Conservation (phyloP, 2,329 filamentous ascomycete genomes). For the Fusarium drepaniforme region DNA sequence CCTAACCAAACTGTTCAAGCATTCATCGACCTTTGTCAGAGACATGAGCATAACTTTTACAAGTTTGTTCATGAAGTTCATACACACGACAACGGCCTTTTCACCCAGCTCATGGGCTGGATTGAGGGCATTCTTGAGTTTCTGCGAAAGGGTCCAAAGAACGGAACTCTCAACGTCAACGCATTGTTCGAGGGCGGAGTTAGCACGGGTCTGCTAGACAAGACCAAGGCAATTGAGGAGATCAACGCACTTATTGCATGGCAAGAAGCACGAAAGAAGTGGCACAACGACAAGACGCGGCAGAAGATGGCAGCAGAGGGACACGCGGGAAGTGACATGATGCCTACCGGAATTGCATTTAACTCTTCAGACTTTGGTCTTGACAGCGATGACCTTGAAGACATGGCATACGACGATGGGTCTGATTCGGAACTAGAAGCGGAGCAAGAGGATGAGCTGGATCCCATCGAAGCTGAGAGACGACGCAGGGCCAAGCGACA, state of each 20-base stretch:
- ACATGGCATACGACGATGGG: conserved; percentile 84
- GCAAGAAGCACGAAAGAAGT: conserved; percentile 96
- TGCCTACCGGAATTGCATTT: conserved; percentile 72
- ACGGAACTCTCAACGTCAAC: conserved; percentile 93
- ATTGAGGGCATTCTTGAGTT: conserved; percentile 96
- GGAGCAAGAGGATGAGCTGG: conserved; percentile 82
- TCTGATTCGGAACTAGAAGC: conserved; percentile 75
- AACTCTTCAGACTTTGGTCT: conserved; percentile 90
- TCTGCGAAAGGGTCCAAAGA: conserved; percentile 85
- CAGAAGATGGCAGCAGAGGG: conserved; percentile 97
- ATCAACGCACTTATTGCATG: conserved; percentile 90
- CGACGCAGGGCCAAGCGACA: conserved; percentile 81
- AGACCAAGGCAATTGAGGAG: conserved; percentile 78
- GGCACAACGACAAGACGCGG: conserved; percentile 97
- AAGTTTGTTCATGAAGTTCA: conserved; percentile 99
- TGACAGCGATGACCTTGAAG: conserved; percentile 86
- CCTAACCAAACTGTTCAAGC: conserved; percentile 98
- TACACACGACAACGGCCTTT: conserved; percentile 94
- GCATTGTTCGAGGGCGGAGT: conserved; percentile 87
- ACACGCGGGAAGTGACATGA: conserved; percentile 59
- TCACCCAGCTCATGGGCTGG: conserved; percentile 97
- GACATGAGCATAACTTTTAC: conserved; percentile 97
- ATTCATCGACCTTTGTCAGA: conserved; percentile 95
- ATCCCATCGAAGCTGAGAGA: conserved; percentile 90
- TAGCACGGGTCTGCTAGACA: conserved; percentile 75